These are phyloP conservation scores for Gossypium turneri DNA, from an alignment of 345 rosid genomes.

Conservation along the genomic window DNA sequence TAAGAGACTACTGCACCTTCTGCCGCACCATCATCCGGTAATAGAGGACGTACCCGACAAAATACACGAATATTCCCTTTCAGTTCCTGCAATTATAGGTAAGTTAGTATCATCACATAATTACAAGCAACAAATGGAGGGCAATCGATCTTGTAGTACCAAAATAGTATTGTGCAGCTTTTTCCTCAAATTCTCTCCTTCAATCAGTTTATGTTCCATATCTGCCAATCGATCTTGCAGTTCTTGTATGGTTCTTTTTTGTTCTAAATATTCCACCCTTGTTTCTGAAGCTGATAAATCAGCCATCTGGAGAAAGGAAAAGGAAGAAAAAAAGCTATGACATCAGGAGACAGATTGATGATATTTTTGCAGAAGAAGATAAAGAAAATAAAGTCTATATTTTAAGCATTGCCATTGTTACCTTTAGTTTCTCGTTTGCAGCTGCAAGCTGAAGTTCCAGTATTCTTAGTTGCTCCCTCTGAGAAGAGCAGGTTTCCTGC, in stretches of 20 bases:
- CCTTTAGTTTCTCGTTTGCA: conserved; percentile 83
- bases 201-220: conserved; percentile 52
- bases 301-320: conserved; percentile 39
- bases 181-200: conserved; percentile 78
- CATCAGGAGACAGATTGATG: background rate
- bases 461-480: conserved; percentile 60
- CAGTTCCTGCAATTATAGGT: conserved; percentile 49
- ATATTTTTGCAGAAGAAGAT: background rate
- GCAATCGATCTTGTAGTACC: conserved; percentile 31
- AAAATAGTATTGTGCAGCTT: conserved; percentile 83
- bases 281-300: conserved; percentile 53
- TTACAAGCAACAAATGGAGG: background rate
- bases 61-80: conserved; percentile 98
- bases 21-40: conserved; percentile 67
- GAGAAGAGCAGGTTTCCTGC: conserved; percentile 81
- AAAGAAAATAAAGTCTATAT: background rate
- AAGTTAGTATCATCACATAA: background rate
- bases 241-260: conserved; percentile 34
- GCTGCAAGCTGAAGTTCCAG: conserved; percentile 59
- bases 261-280: conserved; percentile 49
- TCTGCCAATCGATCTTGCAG: conserved; percentile 58
- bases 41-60: conserved; percentile 82
- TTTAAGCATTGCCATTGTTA: conserved; percentile 20
- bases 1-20: conserved; percentile 59
- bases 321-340: background rate